phyloP scores from a whole-genome alignment of 441 rosid genomes.

The Eruca vesicaria region DNA sequence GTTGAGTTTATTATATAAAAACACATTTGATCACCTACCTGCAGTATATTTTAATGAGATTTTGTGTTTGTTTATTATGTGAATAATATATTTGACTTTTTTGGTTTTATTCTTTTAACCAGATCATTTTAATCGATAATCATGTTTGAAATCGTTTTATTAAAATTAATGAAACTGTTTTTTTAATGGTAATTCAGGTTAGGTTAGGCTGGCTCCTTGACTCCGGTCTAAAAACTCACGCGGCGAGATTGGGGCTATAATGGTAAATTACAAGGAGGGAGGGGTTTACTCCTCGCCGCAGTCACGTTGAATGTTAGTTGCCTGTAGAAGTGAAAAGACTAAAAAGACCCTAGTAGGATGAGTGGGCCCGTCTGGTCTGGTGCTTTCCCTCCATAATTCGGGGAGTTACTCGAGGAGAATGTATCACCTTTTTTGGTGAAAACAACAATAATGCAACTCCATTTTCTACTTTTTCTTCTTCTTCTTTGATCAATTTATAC shows the following conservation, averaged over 20 bases:
- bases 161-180: not conserved
- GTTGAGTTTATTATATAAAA: not conserved
- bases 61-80: not conserved
- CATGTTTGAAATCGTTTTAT: not conserved
- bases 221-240: not conserved
- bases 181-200: not conserved
- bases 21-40: not conserved
- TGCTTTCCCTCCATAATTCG: conserved; percentile 30
- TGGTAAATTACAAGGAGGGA: not conserved
- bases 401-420: conserved; percentile 36
- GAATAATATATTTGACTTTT: not conserved
- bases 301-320: not conserved
- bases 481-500: not conserved
- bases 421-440: conserved; percentile 20
- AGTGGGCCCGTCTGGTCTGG: conserved; percentile 23
- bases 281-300: not conserved
- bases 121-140: not conserved
- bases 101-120: not conserved
- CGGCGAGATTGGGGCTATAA: not conserved
- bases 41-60: not conserved
- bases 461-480: not conserved
- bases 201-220: no score
- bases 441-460: conserved; percentile 3
- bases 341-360: conserved; percentile 6
- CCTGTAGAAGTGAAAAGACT: conserved; percentile 19